A percentile compares a stretch with the other conserved stretches of the same genome.
Conservation (phyloP, 1,284 basidiomycete species). For the Moesziomyces sp. region DNA sequence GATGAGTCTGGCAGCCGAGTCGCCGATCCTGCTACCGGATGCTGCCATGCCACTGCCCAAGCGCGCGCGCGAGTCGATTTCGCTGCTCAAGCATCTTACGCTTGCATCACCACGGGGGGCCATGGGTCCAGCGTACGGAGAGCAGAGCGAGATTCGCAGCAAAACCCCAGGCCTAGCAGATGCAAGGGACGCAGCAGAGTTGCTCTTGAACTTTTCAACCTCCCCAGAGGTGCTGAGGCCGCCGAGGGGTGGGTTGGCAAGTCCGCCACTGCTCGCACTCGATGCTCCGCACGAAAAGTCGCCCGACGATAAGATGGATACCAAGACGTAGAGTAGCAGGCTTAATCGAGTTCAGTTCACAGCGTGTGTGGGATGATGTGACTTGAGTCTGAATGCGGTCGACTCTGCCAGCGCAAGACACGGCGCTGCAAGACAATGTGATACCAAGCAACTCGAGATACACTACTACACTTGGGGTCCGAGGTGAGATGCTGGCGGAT, state of each 20-base stretch:
- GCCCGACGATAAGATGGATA: slow-evolving; percentile 8
- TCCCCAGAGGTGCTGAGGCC: slow-evolving; percentile 52
- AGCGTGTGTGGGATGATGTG: too few relatives aligned
- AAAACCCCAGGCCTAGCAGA: slow-evolving; percentile 27
- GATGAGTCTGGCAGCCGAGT: slow-evolving; percentile 54
- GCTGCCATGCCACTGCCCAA: slow-evolving; percentile 17
- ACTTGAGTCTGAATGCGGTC: too few relatives aligned
- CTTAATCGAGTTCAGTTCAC: too few relatives aligned
- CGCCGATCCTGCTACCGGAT: slow-evolving; percentile 47
- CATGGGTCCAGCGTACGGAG: slow-evolving; percentile 15
- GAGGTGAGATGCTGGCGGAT: too few relatives aligned
- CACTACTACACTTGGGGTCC: too few relatives aligned
- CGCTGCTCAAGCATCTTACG: slow-evolving; percentile 43
- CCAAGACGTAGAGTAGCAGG: slow-evolving; percentile 6
- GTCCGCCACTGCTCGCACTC: slow-evolving; percentile 25
- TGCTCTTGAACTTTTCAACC: slow-evolving; percentile 51
- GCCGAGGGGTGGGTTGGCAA: slow-evolving; percentile 12
- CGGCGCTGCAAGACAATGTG: too few relatives aligned
- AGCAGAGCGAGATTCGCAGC: slow-evolving; percentile 25
- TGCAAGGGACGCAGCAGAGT: slow-evolving; percentile 27
- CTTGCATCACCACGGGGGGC: slow-evolving; percentile 12
- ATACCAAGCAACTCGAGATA: too few relatives aligned
- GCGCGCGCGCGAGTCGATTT: slow-evolving; percentile 32
- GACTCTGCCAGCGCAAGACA: too few relatives aligned
- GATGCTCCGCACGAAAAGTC: slow-evolving; percentile 12